Evolutionary conservation across 495 filamentous ascomycete species (phyloP).

Genomic region (Geoglossum glabrum): DNA sequence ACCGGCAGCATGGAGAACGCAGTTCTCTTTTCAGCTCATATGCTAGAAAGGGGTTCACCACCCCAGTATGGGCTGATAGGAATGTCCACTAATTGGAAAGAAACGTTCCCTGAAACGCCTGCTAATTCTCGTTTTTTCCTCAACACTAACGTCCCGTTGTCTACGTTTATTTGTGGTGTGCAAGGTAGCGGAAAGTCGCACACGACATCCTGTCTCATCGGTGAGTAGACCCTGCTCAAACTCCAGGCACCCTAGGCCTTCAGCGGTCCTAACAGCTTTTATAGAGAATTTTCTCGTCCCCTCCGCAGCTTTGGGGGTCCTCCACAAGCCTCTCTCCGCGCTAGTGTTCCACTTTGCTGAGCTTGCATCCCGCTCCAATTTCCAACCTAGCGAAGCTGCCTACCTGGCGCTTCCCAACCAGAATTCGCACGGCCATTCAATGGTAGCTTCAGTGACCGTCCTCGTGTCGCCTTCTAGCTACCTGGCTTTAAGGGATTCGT

Average conservation of each 20-base stretch:
- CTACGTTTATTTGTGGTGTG: constrained; percentile 3
- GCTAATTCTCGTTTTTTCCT: neutral
- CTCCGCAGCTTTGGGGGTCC: constrained; percentile 5
- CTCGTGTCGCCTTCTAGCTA: constrained; percentile 16
- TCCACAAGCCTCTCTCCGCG: constrained; percentile 8
- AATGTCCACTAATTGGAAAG: neutral
- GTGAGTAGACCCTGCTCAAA: neutral
- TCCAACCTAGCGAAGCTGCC: constrained; percentile 12
- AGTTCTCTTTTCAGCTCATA: too few species aligned
- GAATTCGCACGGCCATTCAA: neutral
- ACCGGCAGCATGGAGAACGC: too few species aligned
- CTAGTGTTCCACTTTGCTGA: constrained; percentile 11
- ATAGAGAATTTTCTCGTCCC: constrained; percentile 11
- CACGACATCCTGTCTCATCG: constrained; percentile 5
- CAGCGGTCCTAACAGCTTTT: neutral
- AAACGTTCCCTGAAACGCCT: too few species aligned
- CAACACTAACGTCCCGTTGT: constrained; percentile 6
- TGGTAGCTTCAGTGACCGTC: constrained; percentile 8
- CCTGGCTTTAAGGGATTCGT: constrained; percentile 5
- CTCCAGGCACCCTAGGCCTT: neutral
- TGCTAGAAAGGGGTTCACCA: too few species aligned
- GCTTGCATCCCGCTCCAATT: constrained; percentile 9
- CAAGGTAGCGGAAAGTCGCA: constrained; percentile 7
- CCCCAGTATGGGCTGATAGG: constrained; percentile 3
- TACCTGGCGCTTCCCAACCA: constrained; percentile 9